A percentile compares a stretch with the other conserved stretches of the same genome.
Conservation (phyloP, 208 protist species). For the Leishmania aethiopica region DNA sequence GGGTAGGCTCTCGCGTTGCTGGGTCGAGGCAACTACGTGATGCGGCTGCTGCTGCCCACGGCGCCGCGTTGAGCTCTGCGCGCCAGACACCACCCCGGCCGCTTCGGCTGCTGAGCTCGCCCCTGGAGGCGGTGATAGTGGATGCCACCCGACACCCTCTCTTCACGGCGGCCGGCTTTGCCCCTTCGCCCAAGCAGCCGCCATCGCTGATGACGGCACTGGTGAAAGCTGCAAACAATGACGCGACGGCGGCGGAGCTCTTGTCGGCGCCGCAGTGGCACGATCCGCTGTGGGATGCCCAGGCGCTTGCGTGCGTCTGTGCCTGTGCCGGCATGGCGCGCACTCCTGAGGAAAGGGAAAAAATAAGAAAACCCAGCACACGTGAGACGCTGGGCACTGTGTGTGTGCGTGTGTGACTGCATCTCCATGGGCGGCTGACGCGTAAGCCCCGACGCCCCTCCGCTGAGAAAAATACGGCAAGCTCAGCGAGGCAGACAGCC, state of each 20-base stretch:
- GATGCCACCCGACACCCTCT: conserved; percentile 69
- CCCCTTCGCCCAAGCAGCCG: conserved; percentile 22
- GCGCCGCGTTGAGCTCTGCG: not conserved
- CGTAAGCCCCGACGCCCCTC: not conserved
- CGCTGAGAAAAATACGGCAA: not conserved
- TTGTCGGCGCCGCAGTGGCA: conserved; percentile 31
- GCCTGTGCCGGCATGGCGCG: conserved; percentile 43
- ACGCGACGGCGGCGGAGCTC: conserved; percentile 47
- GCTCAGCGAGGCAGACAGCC: not conserved
- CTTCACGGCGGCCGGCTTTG: conserved; percentile 63
- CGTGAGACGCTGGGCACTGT: not conserved
- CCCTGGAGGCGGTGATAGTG: conserved; percentile 49
- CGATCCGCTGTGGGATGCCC: conserved; percentile 84
- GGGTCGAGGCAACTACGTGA: not conserved
- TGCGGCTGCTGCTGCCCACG: not conserved
- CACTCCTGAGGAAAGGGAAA: not conserved
- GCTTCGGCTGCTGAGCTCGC: not conserved
- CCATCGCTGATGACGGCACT: conserved; percentile 51
- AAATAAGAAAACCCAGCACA: not conserved
- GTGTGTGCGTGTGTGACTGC: not conserved
- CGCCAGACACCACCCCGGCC: not conserved
- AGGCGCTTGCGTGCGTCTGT: conserved; percentile 73
- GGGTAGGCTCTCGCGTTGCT: not conserved
- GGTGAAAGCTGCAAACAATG: conserved; percentile 31
- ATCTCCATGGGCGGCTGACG: not conserved